phyloP scores from a whole-genome alignment of 768 basidiomycete genomes.

The Mycena alexandri region DNA sequence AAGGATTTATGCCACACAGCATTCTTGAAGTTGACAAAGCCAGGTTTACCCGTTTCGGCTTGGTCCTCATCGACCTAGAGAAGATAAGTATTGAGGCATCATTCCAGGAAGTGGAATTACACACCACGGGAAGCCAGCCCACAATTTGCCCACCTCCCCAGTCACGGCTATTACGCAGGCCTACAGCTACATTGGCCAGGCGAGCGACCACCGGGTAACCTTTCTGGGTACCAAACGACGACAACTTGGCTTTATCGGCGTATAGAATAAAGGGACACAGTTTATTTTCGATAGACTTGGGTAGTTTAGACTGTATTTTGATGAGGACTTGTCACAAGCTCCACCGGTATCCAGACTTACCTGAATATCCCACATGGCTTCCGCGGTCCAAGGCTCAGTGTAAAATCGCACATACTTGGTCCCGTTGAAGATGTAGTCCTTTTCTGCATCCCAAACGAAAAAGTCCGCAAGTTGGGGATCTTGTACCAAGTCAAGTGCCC shows the following conservation, averaged over 20 bases:
- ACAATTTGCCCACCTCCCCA: constrained; percentile 40
- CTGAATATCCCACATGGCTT: constrained; percentile 53
- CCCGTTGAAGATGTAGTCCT: constrained; percentile 44
- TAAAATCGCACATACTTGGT: constrained; percentile 42
- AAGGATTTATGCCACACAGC: constrained; percentile 56
- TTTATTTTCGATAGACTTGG: background rate
- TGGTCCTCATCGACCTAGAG: constrained; percentile 49
- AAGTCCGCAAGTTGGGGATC: constrained; percentile 39
- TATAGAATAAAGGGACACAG: constrained; percentile 36
- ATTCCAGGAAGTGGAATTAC: background rate
- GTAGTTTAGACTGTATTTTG: background rate
- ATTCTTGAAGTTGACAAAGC: constrained; percentile 48
- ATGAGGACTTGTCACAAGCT: too few relatives aligned
- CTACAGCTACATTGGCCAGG: constrained; percentile 28
- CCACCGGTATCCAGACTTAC: constrained; percentile 31
- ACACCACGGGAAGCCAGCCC: constrained; percentile 36
- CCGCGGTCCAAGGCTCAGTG: constrained; percentile 54
- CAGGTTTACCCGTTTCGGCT: constrained; percentile 44
- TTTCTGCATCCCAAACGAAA: constrained; percentile 48
- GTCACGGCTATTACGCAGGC: constrained; percentile 32
- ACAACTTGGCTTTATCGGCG: constrained; percentile 41
- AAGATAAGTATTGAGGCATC: background rate
- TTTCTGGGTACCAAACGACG: constrained; percentile 36
- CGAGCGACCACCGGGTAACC: constrained; percentile 38
- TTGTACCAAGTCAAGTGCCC: constrained; percentile 41